Evolutionary conservation across 163 green algal genomes (phyloP), one percentile per base, ranked within the genome.

Genomic region (Volvox carteri): DNA sequence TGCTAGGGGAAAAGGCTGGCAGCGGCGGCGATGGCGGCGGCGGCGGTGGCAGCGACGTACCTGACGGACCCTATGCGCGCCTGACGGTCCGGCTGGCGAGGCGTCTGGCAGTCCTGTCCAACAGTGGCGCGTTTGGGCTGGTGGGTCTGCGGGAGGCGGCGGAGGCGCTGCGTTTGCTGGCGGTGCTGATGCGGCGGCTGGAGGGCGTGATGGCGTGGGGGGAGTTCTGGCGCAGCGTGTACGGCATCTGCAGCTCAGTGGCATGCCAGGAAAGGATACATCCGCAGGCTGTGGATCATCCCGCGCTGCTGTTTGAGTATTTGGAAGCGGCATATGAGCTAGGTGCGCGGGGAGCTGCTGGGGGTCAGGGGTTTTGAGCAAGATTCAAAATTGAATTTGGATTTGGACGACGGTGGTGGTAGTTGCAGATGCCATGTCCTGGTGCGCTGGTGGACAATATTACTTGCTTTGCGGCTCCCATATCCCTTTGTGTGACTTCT

Each of bases 131-230:
- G 19, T 19, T n/a, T 23, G 56, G 56, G 56, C 19, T 23, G 9
- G 56, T 19, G 56, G 30, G 19, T 39, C 33, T 84, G 75, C 30
- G 18, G 19, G 75, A 84, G 46, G 75, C 42, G 75, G 33, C 75
- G 48, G 75, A 84, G 46, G 75, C 35, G 52, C 54, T 85, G 77
- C 35, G 25, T 7, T 28, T 56, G 35, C 48, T 62, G 52, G 33
- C 35, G 54, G 77, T 74, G 18, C 77, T 85, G 21, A 9, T 42
- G 33, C 30, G 54, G 52, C 77, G 77, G 77, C 50, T 85, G 33
- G 77, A 85, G 16, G 35, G 77, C 25, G 39, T 81, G 74, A 44
- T 72, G 74, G 74, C 14, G 12, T 78, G 70, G 11, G 23, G 8
- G 39, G 39, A 58, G 39, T 67, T 81, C 28, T 67, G 72, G 72